These are phyloP conservation scores for Echinochloa phyllopogon DNA, from an alignment of 176 grass and related monocot genomes.

Conservation along the genomic window DNA sequence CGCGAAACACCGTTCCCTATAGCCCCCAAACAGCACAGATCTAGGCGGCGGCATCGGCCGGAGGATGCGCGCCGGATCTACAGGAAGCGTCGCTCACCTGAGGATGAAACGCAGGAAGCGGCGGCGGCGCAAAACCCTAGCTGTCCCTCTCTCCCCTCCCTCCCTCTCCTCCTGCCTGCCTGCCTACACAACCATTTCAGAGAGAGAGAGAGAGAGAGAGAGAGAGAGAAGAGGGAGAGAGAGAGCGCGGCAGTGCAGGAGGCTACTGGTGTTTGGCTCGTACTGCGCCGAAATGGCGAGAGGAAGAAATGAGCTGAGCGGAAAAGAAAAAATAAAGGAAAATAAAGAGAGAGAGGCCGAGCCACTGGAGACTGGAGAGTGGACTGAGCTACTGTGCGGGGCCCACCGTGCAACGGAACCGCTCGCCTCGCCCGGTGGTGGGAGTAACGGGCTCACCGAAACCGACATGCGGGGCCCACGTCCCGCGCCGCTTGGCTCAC, in stretches of 20 bases:
- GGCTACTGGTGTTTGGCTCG: slow-evolving; percentile 23
- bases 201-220: slow-evolving; percentile 4
- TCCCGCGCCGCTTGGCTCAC: background rate
- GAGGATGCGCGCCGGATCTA: slow-evolving; percentile 46
- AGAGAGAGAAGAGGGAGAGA: slow-evolving; percentile 15
- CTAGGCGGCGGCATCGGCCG: slow-evolving; percentile 17
- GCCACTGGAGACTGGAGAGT: background rate
- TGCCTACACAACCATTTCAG: slow-evolving; percentile 52
- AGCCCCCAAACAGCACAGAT: slow-evolving; percentile 31
- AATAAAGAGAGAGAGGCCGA: background rate
- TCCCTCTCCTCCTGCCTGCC: background rate
- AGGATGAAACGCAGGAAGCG: background rate
- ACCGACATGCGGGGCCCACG: background rate
- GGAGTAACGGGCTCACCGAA: background rate
- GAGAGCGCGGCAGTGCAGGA: background rate
- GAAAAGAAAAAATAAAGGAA: background rate
- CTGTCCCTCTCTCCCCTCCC: slow-evolving; percentile 13
- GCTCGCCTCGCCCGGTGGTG: background rate
- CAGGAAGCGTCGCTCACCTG: slow-evolving; percentile 27
- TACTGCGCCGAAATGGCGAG: slow-evolving; percentile 9
- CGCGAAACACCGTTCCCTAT: background rate
- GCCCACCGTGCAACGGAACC: slow-evolving; percentile 39
- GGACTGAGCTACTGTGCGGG: slow-evolving; percentile 24
- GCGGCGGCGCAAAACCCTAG: slow-evolving; percentile 51
- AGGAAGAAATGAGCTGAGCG: slow-evolving; percentile 16